A percentile compares a stretch with the other conserved stretches of the same genome.
Evolutionary conservation across 257 asterid genomes (phyloP).

Genomic region (Craterostigma plantagineum): DNA sequence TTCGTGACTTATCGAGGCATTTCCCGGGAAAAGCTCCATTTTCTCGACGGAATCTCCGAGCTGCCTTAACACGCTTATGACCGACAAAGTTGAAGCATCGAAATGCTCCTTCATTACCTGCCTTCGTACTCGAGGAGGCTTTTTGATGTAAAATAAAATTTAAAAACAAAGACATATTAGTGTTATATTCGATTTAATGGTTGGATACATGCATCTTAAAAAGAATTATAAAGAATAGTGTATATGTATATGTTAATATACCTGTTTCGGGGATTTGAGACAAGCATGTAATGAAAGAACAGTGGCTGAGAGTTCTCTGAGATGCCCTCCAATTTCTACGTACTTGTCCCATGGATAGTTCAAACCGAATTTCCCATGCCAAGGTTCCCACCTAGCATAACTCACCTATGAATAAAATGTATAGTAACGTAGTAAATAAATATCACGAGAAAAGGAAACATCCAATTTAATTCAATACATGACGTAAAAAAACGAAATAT

Average conservation of each 20-base stretch:
- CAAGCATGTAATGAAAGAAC: conserved; percentile 40
- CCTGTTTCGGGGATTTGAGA: conserved; percentile 67
- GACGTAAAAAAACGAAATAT: no score
- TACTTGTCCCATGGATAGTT: conserved; percentile 69
- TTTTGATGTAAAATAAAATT: conserved; percentile 3
- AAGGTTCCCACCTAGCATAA: conserved; percentile 88
- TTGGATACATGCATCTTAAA: no score
- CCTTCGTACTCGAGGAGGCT: conserved; percentile 33
- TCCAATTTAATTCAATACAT: neutral
- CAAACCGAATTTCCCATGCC: conserved; percentile 84
- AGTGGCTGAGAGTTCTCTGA: conserved; percentile 50
- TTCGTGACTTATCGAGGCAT: conserved; percentile 12
- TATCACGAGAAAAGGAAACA: neutral
- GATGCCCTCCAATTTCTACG: conserved; percentile 44
- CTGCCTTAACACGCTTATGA: conserved; percentile 37
- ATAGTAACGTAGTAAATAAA: no score
- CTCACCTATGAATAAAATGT: conserved; percentile 34
- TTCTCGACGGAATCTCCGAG: conserved; percentile 40
- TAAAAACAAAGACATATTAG: no score
- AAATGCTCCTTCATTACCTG: conserved; percentile 28
- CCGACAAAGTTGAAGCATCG: conserved; percentile 22
- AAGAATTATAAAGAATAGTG: no score
- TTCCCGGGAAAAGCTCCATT: conserved; percentile 25
- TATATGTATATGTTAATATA: conserved; percentile 4
- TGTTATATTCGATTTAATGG: no score